These are phyloP conservation scores for Mycena crocata DNA, from an alignment of 768 basidiomycete genomes.

Conservation along the genomic window DNA sequence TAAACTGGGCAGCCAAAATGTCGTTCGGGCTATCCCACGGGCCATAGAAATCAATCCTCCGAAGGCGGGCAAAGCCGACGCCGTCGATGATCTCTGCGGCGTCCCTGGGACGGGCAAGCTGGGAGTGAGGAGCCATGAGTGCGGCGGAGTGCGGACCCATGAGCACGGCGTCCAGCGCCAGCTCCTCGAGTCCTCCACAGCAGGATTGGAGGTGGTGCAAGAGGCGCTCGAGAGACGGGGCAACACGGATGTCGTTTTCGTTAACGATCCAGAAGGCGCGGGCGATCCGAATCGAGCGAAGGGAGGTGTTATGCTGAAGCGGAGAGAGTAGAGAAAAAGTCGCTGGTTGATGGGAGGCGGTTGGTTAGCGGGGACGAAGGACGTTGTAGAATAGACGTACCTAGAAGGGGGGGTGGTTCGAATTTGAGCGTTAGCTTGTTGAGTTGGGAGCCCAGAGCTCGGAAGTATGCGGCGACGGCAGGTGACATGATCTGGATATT, in stretches of 20 bases:
- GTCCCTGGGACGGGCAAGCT: too few species aligned
- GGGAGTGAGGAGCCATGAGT: neutral
- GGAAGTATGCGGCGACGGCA: neutral
- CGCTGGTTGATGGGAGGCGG: neutral
- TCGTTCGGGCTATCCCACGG: conserved; percentile 19
- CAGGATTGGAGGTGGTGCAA: neutral
- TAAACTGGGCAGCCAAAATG: conserved; percentile 15
- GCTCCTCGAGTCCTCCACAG: conserved; percentile 17
- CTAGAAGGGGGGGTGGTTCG: neutral
- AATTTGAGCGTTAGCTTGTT: conserved; percentile 6
- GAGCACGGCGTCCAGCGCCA: neutral
- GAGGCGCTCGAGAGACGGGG: neutral
- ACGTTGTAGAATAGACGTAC: neutral
- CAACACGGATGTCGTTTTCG: neutral
- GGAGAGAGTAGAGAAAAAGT: neutral
- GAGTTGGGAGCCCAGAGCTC: neutral
- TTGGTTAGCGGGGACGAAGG: neutral
- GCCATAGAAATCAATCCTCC: conserved; percentile 7
- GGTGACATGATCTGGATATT: neutral
- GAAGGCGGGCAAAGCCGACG: neutral
- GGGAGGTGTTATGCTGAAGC: neutral
- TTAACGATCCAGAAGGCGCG: conserved; percentile 2
- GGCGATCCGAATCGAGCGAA: conserved; percentile 5
- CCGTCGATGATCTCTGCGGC: conserved; percentile 13
- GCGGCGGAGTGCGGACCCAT: neutral